Base-by-base conservation (phyloP, 2,329 filamentous ascomycete species). In the Penicillium paneum region DNA sequence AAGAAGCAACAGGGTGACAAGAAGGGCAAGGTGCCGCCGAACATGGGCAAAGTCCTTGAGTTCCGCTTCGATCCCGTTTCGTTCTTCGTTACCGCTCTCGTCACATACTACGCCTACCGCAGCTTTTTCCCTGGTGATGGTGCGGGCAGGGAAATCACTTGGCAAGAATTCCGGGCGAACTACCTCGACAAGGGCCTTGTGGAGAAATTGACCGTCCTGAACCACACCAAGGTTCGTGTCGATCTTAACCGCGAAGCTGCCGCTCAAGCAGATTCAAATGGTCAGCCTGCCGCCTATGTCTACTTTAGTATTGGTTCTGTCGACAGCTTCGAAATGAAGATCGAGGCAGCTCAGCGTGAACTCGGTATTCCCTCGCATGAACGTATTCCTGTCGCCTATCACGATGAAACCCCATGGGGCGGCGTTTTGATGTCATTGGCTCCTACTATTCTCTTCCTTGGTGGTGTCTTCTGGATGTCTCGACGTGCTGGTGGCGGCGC, bases 171-270 rank as follows among this genome's bases (percentile, higher is more conserved):
- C 76, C 82, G 90, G 59, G 92, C 85, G 64, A 94, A 91, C 31
- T 97, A 96, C 80, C 80, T 99, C 57, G 91, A 97, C 76, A 97
- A 96, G 79, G 94, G 94, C 8, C 81, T 99, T 24, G 92, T 99
- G 19, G 90, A 97, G 76, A 97, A 92, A 78, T 82, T 99, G 63
- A 86, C 87, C 17, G 87, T 96, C 32, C 83, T 96, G 48, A 86
- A 91, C 64, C 83, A 86, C 60, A 86, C 84, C 65, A 84, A 83
- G 58, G 94, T 97, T 42, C 84, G 88, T 51, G 90, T 97, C 31
- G 84, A 90, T 62, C 79, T 94, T 45, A 86, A 95, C 71, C 86
- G 88, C 45, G 87, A 92, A 63, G 88, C 87, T 31, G 82, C 88
- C 35, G 81, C 83, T 44, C 76, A 83, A 45, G 83, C 90, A 3